Conservation (phyloP, 2,329 filamentous ascomycete species). For the Leptoxyphium fumago region DNA sequence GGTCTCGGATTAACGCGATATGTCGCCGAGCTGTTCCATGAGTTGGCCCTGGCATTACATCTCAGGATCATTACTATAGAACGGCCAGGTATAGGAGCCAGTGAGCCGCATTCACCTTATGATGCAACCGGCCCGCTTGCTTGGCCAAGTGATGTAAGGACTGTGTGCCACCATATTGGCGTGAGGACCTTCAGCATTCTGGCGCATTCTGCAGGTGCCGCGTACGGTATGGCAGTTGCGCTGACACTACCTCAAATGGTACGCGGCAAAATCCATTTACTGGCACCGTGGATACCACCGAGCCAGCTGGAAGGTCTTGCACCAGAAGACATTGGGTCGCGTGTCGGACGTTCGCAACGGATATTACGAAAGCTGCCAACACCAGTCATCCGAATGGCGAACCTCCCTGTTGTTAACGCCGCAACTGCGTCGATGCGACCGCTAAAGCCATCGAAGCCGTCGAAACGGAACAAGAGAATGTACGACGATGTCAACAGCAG, state of each 20-base stretch:
- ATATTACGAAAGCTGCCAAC: conserved; percentile 77
- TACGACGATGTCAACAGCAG: conserved; percentile 3
- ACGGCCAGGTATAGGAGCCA: conserved; percentile 78
- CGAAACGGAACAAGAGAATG: background rate
- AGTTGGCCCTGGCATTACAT: conserved; percentile 72
- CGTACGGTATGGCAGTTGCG: conserved; percentile 84
- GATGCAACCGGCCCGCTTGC: conserved; percentile 62
- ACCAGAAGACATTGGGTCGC: conserved; percentile 29
- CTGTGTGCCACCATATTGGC: conserved; percentile 76
- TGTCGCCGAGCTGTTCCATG: conserved; percentile 88
- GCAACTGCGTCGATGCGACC: conserved; percentile 44
- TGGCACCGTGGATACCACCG: conserved; percentile 89
- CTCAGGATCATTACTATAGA: conserved; percentile 81
- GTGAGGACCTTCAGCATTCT: conserved; percentile 90
- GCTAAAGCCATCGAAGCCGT: background rate
- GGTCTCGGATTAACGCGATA: conserved; percentile 91
- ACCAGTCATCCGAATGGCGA: conserved; percentile 76
- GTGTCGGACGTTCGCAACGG: conserved; percentile 72
- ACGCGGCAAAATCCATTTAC: conserved; percentile 73
- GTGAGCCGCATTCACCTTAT: conserved; percentile 65
- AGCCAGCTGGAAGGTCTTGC: conserved; percentile 66
- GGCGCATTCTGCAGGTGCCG: conserved; percentile 87
- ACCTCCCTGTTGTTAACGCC: conserved; percentile 81
- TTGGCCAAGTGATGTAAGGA: conserved; percentile 88
- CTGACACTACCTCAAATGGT: conserved; percentile 91